Conservation (phyloP, 2,329 filamentous ascomycete genomes). For the Ascochyta fabae region DNA sequence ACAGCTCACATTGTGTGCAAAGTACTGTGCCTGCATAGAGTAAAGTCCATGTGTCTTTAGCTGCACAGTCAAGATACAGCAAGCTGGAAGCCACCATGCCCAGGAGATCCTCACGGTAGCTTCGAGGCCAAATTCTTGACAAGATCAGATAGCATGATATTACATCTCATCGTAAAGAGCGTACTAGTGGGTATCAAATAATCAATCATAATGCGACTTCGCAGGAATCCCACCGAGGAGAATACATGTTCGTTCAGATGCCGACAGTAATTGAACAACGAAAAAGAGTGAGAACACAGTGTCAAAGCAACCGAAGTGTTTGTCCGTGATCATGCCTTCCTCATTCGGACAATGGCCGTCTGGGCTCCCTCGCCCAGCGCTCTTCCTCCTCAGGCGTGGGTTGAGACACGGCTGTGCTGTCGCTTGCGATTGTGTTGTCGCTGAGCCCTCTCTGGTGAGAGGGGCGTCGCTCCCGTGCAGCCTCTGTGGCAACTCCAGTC, state of each 20-base stretch:
- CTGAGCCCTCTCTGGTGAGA: slow-evolving; percentile 42
- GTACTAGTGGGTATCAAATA: slow-evolving; percentile 29
- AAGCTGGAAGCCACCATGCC: not conserved
- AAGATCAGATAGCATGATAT: slow-evolving; percentile 1
- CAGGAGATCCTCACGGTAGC: not conserved
- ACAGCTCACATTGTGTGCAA: no score
- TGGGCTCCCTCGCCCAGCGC: slow-evolving; percentile 29
- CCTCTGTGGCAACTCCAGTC: not conserved
- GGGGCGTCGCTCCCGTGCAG: slow-evolving; percentile 30
- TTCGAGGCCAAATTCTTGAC: not conserved
- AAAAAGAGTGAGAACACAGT: not conserved
- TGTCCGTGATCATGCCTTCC: not conserved
- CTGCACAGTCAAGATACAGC: not conserved
- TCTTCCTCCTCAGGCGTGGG: slow-evolving; percentile 44
- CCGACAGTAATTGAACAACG: slow-evolving; percentile 1
- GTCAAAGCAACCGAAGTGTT: not conserved
- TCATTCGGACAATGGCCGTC: slow-evolving; percentile 25
- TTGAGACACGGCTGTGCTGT: slow-evolving; percentile 45
- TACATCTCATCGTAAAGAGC: slow-evolving; percentile 21
- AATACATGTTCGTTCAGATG: slow-evolving; percentile 1
- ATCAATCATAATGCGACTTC: not conserved
- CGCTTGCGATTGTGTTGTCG: slow-evolving; percentile 41
- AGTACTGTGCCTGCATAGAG: not conserved
- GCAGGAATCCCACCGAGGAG: not conserved
- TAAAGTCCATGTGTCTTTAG: not conserved